Conservation (phyloP, 768 basidiomycete species). For the Lactarius quietus region DNA sequence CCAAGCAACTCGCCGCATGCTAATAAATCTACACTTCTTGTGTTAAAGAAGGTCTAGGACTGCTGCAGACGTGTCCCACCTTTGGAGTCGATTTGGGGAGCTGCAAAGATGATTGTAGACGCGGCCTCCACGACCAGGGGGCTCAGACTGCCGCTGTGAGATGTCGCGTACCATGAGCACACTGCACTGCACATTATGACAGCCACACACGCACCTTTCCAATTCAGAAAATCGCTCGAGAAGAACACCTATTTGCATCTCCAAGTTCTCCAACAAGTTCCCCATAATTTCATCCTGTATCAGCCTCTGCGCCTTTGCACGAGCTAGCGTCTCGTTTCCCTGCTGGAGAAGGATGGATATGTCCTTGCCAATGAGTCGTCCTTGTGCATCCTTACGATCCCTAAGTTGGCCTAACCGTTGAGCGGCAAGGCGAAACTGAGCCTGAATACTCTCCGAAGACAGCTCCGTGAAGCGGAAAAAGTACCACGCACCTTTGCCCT, state of each 20-base stretch:
- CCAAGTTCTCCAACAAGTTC: constrained; percentile 61
- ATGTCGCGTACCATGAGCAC: neutral
- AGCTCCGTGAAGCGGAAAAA: neutral
- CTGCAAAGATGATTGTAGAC: constrained; percentile 62
- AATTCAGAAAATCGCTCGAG: constrained; percentile 57
- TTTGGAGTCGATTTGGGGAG: constrained; percentile 52
- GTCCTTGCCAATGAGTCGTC: constrained; percentile 58
- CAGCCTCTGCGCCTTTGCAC: constrained; percentile 67
- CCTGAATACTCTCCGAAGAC: constrained; percentile 37
- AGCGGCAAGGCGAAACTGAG: constrained; percentile 58
- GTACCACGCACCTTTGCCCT: constrained; percentile 32
- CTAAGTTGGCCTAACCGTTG: constrained; percentile 68
- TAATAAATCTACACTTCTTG: constrained; percentile 48
- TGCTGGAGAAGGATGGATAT: constrained; percentile 64
- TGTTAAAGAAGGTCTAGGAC: neutral
- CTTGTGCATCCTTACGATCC: constrained; percentile 63
- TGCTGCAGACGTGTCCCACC: constrained; percentile 38
- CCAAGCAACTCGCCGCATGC: constrained; percentile 51
- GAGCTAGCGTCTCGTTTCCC: constrained; percentile 57
- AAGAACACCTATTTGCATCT: constrained; percentile 62
- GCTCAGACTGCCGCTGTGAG: constrained; percentile 41
- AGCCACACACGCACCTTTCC: constrained; percentile 40
- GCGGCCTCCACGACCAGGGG: constrained; percentile 61
- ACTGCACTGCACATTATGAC: no score
- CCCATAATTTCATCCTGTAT: constrained; percentile 58